Evolutionary conservation across 106 monocot species (phyloP).

Genomic region (Alisma plantagoaquatica): DNA sequence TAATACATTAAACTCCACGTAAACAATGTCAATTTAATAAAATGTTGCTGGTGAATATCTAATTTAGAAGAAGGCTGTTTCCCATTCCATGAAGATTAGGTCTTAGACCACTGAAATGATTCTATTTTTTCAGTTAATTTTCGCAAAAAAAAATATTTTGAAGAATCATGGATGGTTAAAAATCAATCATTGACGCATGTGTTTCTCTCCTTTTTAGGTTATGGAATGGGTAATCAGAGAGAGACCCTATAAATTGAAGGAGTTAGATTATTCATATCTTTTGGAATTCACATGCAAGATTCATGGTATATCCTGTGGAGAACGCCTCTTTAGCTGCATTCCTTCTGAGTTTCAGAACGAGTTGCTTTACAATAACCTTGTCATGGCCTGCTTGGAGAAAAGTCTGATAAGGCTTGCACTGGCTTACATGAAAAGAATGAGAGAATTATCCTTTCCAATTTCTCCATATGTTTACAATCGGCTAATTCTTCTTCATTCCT

Average conservation of each 20-base stretch:
- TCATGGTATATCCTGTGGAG: slow-evolving; percentile 66
- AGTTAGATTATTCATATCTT: slow-evolving; percentile 84
- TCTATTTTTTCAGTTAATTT: no score
- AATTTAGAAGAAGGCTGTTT: no score
- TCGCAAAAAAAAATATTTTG: no score
- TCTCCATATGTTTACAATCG: slow-evolving; percentile 82
- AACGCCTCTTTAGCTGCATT: slow-evolving; percentile 65
- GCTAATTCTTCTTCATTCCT: slow-evolving; percentile 70
- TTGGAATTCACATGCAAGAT: slow-evolving; percentile 83
- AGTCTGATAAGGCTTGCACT: slow-evolving; percentile 60
- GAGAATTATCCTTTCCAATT: slow-evolving; percentile 61
- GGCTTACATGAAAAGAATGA: slow-evolving; percentile 87
- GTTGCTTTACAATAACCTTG: slow-evolving; percentile 91
- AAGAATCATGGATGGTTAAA: no score
- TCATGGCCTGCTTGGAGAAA: slow-evolving; percentile 76
- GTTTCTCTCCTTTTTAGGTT: slow-evolving; percentile 27
- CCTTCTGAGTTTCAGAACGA: slow-evolving; percentile 63
- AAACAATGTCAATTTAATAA: no score
- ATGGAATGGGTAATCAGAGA: slow-evolving; percentile 96
- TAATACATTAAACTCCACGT: no score
- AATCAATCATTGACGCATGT: no score
- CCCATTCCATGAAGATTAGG: no score
- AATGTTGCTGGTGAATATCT: no score
- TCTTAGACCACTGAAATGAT: no score
- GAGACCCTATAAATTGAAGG: slow-evolving; percentile 81